Evolutionary conservation across 805 yeast species (phyloP).

Genomic region (Kodamaea kakaduensis): DNA sequence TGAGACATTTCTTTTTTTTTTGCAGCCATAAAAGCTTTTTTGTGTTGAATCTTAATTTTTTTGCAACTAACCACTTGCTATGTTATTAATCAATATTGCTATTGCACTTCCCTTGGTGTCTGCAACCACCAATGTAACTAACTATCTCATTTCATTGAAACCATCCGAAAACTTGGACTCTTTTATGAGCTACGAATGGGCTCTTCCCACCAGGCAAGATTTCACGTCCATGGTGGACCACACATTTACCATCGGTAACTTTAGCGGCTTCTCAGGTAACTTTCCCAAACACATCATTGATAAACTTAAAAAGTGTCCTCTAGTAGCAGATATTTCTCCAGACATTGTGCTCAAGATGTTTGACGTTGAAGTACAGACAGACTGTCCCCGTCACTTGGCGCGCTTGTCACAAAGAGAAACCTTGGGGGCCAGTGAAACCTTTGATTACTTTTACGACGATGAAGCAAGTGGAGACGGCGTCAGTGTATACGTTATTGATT

Average conservation of each 20-base stretch:
- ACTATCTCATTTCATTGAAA: conserved; percentile 51
- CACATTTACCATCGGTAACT: conserved; percentile 62
- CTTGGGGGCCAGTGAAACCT: conserved; percentile 15
- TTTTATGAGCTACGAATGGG: conserved; percentile 42
- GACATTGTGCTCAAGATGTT: conserved; percentile 60
- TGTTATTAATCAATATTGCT: conserved; percentile 2
- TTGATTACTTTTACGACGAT: conserved; percentile 47
- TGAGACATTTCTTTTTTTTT: not conserved
- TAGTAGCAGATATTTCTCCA: conserved; percentile 65
- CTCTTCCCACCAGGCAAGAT: conserved; percentile 21
- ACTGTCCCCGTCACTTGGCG: conserved; percentile 65
- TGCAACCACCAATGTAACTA: not conserved
- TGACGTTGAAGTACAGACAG: conserved; percentile 38
- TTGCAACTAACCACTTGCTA: no score
- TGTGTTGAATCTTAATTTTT: no score
- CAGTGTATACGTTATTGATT: conserved; percentile 75
- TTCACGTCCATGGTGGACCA: conserved; percentile 46
- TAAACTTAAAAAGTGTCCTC: conserved; percentile 51
- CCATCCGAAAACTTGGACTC: conserved; percentile 45
- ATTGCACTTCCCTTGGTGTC: not conserved
- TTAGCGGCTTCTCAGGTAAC: conserved; percentile 66
- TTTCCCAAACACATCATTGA: conserved; percentile 47
- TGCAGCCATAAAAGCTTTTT: no score
- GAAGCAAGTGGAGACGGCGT: conserved; percentile 53
- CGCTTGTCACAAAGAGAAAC: conserved; percentile 51